phyloP scores from a whole-genome alignment of 1,284 basidiomycete species.

The Boletus subluridellus region DNA sequence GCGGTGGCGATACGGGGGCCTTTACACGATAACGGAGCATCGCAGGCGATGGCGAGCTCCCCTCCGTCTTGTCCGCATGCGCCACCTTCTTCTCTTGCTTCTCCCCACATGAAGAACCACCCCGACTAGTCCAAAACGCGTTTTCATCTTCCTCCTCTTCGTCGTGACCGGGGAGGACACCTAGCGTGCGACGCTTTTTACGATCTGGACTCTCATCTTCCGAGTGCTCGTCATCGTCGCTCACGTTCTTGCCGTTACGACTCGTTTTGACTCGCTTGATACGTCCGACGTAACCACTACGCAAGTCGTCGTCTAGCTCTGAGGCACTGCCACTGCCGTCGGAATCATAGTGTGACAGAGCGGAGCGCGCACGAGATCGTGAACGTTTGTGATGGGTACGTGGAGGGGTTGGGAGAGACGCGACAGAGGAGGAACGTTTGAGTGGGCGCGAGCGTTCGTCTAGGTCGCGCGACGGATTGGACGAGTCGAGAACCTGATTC shows the following conservation, averaged over 20 bases:
- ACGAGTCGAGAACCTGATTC: conserved; percentile 34
- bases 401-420: conserved; percentile 38
- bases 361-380: conserved; percentile 29
- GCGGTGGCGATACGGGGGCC: conserved; percentile 39
- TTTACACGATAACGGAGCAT: conserved; percentile 29
- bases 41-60: conserved; percentile 26
- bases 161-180: conserved; percentile 30
- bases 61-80: conserved; percentile 13
- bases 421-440: conserved; percentile 38
- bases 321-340: conserved; percentile 22
- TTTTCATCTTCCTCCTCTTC: conserved; percentile 35
- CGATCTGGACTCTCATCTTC: conserved; percentile 19
- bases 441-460: conserved; percentile 19
- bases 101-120: conserved; percentile 9
- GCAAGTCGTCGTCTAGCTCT: conserved; percentile 21
- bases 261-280: conserved; percentile 13
- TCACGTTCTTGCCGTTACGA: background rate
- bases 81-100: conserved; percentile 5
- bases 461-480: conserved; percentile 13
- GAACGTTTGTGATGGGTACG: conserved; percentile 35
- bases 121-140: conserved; percentile 34
- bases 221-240: conserved; percentile 3
- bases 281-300: conserved; percentile 3
- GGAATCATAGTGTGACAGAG: conserved; percentile 21
- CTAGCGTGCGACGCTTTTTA: conserved; percentile 29